Evolutionary conservation across 2,329 filamentous ascomycete genomes (phyloP), one percentile per base, ranked within the genome.

Genomic region (Karstenula rhodostoma): DNA sequence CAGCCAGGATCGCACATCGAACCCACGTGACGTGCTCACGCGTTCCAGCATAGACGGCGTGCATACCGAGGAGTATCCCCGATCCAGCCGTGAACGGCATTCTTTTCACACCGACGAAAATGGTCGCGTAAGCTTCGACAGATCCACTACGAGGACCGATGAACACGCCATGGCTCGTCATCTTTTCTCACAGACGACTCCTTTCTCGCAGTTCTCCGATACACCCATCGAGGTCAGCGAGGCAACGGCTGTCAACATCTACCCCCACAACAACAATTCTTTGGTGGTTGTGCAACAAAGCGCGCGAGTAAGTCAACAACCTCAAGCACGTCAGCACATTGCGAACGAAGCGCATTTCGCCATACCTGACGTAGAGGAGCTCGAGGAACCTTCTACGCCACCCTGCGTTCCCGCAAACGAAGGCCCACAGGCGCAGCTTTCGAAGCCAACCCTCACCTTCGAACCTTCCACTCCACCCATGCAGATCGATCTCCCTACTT

Each of bases 211-310:
- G 77, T 64, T 77, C 76, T 63, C 84, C 65, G 66, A 80, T 46
- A 86, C 84, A 0, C 84, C 83, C 0, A 76, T 85, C 12, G 87
- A 90, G 73, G 82, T 89, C 55, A 85, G 82, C 60, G 86, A 89
- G 71, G 87, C 87, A 10, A 87, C 81, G 44, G 86, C 85, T 12
- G 81, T 90, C 15, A 85, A 81, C 60, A 83, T 89, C 35, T 89
- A 84, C 62, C 83, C 87, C 2, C 87, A 89, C 74, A 87, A 87
- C 73, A 90, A 89, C 64, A 78, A 86, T 46, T 89, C 86, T 7
- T 75, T 89, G 5, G 77, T 89, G n/a, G 75, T 89, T n/a, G 84
- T 90, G n/a, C 84, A 89, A 66, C 83, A 86, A 57, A 58, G 73
- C 17, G 71, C 77, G 7, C 72, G 74, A 3, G 65, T 67, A 13